phyloP scores from a whole-genome alignment of 2,329 filamentous ascomycete genomes.

The Alternaria angustiovoidea region DNA sequence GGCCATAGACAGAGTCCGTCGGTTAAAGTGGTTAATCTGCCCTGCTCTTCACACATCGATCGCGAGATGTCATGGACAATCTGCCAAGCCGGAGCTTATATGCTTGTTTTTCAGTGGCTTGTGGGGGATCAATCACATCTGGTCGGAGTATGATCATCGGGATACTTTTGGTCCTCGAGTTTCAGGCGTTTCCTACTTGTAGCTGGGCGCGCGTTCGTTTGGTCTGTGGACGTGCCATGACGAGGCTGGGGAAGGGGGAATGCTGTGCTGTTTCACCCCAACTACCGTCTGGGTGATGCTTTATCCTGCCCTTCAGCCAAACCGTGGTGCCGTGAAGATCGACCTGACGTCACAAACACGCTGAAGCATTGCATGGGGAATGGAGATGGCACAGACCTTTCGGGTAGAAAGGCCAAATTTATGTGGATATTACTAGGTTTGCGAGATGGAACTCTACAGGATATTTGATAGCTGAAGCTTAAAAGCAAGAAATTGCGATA shows the following conservation, averaged over 20 bases:
- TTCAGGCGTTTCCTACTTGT: background rate
- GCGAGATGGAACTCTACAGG: background rate
- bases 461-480: conserved; percentile 2
- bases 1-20: too few species aligned
- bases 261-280: background rate
- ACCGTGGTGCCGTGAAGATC: too few species aligned
- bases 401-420: background rate
- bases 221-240: background rate
- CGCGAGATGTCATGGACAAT: background rate
- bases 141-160: background rate
- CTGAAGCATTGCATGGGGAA: too few species aligned
- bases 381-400: background rate
- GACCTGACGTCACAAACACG: background rate
- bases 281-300: too few species aligned
- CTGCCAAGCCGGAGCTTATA: background rate
- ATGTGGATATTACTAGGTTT: background rate
- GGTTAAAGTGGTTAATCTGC: too few species aligned
- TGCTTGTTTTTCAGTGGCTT: background rate
- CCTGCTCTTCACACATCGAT: background rate
- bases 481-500: background rate
- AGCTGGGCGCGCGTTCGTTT: background rate
- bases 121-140: background rate
- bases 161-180: background rate
- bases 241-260: background rate
- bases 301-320: background rate